A percentile compares a stretch with the other conserved stretches of the same genome.
These are phyloP conservation scores for Nicotiana noctiflora DNA, from an alignment of 257 asterid genomes.

Conservation along the genomic window DNA sequence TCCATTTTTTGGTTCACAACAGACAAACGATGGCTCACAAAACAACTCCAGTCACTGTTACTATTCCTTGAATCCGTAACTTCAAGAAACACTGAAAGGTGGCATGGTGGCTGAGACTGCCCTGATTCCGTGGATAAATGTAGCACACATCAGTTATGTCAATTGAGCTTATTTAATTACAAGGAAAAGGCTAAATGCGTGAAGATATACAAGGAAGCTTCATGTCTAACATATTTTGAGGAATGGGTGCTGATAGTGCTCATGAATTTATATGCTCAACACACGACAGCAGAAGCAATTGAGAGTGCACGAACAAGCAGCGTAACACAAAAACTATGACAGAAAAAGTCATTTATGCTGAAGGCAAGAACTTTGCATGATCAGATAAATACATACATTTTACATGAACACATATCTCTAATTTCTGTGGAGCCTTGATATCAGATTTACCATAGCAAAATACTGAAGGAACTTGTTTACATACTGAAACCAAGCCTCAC, in stretches of 20 bases:
- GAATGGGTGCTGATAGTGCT: neutral
- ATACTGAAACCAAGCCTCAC: conserved; percentile 6
- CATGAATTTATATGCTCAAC: neutral
- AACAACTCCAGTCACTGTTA: conserved; percentile 91
- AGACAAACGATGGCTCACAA: conserved; percentile 93
- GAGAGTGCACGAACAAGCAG: neutral
- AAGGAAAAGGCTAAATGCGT: neutral
- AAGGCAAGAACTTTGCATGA: conserved; percentile 3
- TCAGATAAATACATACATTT: conserved; percentile 1
- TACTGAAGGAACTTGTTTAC: conserved; percentile 1
- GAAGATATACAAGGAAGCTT: neutral
- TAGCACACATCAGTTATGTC: conserved; percentile 17
- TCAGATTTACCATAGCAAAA: conserved; percentile 3
- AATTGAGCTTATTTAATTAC: neutral
- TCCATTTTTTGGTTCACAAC: conserved; percentile 78
- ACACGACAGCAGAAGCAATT: neutral
- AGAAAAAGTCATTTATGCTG: neutral
- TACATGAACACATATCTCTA: conserved; percentile 7
- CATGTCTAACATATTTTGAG: neutral
- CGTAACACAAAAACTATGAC: neutral
- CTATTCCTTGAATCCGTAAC: conserved; percentile 92
- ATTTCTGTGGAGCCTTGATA: conserved; percentile 2
- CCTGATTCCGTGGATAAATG: conserved; percentile 56
- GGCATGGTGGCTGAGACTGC: conserved; percentile 99
- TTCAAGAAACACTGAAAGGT: conserved; percentile 97